A percentile compares a stretch with the other conserved stretches of the same genome.
Evolutionary conservation across 805 yeast species (phyloP).

Genomic region (Kazachstania taianensis): DNA sequence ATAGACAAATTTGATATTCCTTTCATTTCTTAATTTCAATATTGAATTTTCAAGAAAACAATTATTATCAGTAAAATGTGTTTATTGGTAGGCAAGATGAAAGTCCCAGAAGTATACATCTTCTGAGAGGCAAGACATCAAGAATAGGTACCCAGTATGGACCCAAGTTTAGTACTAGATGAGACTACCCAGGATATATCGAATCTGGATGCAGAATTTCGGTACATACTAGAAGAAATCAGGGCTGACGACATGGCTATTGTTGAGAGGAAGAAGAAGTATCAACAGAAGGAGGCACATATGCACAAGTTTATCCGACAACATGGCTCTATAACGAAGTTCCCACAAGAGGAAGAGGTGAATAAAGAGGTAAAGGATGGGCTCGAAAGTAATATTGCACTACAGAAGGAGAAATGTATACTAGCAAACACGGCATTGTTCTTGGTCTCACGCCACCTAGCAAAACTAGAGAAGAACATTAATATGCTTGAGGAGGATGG

Average conservation of each 20-base stretch:
- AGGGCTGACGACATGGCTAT: slow-evolving; percentile 56
- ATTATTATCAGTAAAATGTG: too few relatives aligned
- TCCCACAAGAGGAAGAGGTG: slow-evolving; percentile 68
- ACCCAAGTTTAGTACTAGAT: slow-evolving; percentile 76
- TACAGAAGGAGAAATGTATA: slow-evolving; percentile 71
- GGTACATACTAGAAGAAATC: slow-evolving; percentile 70
- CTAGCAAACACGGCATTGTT: slow-evolving; percentile 79
- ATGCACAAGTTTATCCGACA: slow-evolving; percentile 74
- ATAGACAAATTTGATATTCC: too few relatives aligned
- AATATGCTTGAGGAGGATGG: slow-evolving; percentile 72
- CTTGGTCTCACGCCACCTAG: slow-evolving; percentile 63
- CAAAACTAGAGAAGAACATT: slow-evolving; percentile 64
- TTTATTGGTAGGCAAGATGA: too few relatives aligned
- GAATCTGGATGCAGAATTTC: slow-evolving; percentile 80
- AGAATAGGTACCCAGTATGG: slow-evolving; percentile 39
- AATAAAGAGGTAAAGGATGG: slow-evolving; percentile 61
- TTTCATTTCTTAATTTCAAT: too few relatives aligned
- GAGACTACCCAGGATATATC: slow-evolving; percentile 65
- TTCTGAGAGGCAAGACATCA: not conserved
- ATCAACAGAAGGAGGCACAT: slow-evolving; percentile 64
- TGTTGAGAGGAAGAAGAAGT: slow-evolving; percentile 55
- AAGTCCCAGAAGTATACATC: too few relatives aligned
- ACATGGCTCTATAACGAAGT: slow-evolving; percentile 69
- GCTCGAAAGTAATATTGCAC: slow-evolving; percentile 42
- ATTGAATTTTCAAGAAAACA: too few relatives aligned